Percentiles rank a stretch among this genome's conserved stretches.
Evolutionary conservation across 2,329 filamentous ascomycete species (phyloP).

Genomic region (Ascochyta fabae): DNA sequence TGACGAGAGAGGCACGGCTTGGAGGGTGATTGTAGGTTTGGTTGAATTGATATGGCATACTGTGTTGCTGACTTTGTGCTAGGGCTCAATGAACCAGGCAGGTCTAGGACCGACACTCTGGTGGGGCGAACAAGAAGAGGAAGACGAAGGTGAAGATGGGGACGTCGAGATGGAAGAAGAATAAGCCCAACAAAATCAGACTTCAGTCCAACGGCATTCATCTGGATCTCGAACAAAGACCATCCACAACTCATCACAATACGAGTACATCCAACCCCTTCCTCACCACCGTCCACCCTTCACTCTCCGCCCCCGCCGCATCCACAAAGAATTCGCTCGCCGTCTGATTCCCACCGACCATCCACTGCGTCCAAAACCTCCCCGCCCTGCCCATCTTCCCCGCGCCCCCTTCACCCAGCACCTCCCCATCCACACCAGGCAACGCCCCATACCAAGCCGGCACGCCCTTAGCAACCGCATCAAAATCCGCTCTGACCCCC

Average conservation of each 20-base stretch:
- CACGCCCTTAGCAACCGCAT: background rate
- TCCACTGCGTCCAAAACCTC: constrained; percentile 3
- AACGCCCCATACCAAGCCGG: background rate
- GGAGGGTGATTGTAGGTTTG: constrained; percentile 63
- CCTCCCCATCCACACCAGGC: background rate
- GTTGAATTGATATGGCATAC: background rate
- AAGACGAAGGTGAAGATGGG: constrained; percentile 36
- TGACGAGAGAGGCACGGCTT: constrained; percentile 71
- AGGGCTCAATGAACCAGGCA: constrained; percentile 56
- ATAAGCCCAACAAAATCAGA: constrained; percentile 8
- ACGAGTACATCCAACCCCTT: constrained; percentile 2
- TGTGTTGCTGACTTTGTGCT: constrained; percentile 13
- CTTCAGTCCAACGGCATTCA: constrained; percentile 1
- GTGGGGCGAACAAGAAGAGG: constrained; percentile 50
- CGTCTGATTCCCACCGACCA: background rate
- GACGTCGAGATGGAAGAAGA: constrained; percentile 39
- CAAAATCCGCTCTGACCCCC: background rate
- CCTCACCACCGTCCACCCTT: background rate
- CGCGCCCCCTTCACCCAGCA: background rate
- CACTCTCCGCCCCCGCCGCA: background rate
- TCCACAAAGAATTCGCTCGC: background rate
- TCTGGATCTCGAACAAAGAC: background rate
- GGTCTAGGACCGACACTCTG: constrained; percentile 57
- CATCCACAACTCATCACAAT: background rate
- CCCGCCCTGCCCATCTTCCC: constrained; percentile 1